A percentile compares a stretch with the other conserved stretches of the same genome.
These are phyloP conservation scores for Entomortierella lignicola DNA, from an alignment of 192 early-diverging fungal species.

Conservation along the genomic window DNA sequence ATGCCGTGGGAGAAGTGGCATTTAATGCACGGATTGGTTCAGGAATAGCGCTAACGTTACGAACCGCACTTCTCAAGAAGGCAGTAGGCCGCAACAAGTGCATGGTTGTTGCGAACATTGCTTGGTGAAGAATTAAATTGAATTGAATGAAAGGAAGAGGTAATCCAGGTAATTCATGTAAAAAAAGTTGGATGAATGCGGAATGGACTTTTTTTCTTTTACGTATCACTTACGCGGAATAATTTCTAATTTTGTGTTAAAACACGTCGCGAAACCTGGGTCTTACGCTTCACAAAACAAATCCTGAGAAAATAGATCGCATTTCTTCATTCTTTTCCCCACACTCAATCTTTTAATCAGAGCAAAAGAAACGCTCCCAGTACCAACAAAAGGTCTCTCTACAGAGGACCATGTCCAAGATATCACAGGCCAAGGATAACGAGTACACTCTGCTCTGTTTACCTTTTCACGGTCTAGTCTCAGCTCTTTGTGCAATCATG, in stretches of 20 bases:
- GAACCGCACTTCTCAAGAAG: conserved; percentile 3
- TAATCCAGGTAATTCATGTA: too few species aligned
- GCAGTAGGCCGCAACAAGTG: conserved; percentile 9
- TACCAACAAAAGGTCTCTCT: conserved; percentile 27
- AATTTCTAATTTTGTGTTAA: too few species aligned
- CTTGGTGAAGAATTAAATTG: background rate
- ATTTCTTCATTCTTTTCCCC: too few species aligned
- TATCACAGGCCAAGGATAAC: conserved; percentile 15
- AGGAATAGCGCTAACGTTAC: background rate
- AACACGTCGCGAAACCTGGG: too few species aligned
- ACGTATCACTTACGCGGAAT: too few species aligned
- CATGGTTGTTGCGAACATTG: conserved; percentile 2
- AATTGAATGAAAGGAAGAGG: background rate
- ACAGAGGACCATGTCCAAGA: conserved; percentile 13
- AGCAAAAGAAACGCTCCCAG: too few species aligned
- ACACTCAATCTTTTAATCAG: too few species aligned
- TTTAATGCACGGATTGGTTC: background rate
- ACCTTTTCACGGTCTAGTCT: conserved; percentile 8
- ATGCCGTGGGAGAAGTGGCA: conserved; percentile 2
- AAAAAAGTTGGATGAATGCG: background rate
- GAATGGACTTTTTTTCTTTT: too few species aligned
- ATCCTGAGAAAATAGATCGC: too few species aligned
- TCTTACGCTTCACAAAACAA: too few species aligned
- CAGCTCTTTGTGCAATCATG: conserved; percentile 17
- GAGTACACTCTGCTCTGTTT: conserved; percentile 27